Evolutionary conservation across 164 flowering plant genomes (phyloP).

Genomic region (Tetrastigma voinierianum): DNA sequence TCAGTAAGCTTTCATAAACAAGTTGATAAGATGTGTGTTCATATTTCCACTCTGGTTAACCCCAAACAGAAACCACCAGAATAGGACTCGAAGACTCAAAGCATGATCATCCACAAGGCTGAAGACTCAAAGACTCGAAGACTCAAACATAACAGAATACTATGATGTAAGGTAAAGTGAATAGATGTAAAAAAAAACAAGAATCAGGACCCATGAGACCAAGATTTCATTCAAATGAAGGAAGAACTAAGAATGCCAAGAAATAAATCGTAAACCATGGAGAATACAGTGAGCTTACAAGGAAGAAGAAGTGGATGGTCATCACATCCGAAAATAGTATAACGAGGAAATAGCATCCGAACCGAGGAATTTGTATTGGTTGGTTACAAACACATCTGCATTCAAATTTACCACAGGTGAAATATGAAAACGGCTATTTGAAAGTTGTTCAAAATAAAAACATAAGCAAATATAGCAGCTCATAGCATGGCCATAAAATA

Average conservation of each 20-base stretch:
- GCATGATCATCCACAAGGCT: no score
- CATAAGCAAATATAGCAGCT: background rate
- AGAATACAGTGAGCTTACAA: conserved; percentile 51
- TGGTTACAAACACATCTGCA: conserved; percentile 94
- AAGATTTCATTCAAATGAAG: background rate
- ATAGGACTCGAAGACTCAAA: no score
- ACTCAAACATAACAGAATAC: no score
- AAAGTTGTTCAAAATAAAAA: background rate
- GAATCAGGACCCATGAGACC: background rate
- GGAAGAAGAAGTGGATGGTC: conserved; percentile 98
- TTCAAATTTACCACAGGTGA: background rate
- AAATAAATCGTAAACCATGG: background rate
- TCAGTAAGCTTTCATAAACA: conserved; percentile 4
- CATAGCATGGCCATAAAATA: background rate
- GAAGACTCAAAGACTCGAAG: no score
- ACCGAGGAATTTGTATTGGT: conserved; percentile 61
- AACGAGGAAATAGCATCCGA: conserved; percentile 91
- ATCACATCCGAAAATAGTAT: conserved; percentile 88
- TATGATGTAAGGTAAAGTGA: no score
- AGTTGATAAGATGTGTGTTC: no score
- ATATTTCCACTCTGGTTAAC: no score
- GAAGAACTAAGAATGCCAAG: background rate
- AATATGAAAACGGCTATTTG: background rate
- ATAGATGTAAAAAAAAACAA: no score
- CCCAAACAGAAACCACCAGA: no score